Percentiles rank a stretch among this genome's conserved stretches.
phyloP scores from a whole-genome alignment of 2,329 filamentous ascomycete genomes.

The Zalaria sp. region DNA sequence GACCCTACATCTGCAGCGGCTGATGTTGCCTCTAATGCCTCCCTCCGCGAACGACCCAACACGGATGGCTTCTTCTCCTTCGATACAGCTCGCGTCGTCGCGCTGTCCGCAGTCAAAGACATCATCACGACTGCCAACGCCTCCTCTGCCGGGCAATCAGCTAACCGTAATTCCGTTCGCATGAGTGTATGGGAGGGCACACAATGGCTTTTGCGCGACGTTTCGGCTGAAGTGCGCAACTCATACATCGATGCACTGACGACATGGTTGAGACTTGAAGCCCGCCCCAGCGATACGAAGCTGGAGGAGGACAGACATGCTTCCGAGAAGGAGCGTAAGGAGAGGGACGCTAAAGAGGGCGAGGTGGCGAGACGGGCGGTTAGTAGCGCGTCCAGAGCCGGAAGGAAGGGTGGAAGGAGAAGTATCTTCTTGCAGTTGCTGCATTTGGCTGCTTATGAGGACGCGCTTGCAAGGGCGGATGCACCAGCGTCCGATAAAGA shows the following conservation, averaged over 20 bases:
- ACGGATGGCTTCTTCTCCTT: constrained; percentile 49
- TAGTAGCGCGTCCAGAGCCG: constrained; percentile 50
- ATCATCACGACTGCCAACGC: constrained; percentile 69
- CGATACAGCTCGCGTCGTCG: constrained; percentile 45
- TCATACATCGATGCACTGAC: constrained; percentile 74
- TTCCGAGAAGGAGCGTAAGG: constrained; percentile 26
- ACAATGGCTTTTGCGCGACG: constrained; percentile 77
- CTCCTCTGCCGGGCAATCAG: constrained; percentile 35
- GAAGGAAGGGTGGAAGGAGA: constrained; percentile 34
- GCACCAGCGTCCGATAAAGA: constrained; percentile 49
- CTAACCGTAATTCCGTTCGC: constrained; percentile 48
- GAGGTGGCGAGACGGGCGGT: constrained; percentile 46
- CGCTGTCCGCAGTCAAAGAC: constrained; percentile 66
- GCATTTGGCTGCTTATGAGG: constrained; percentile 82
- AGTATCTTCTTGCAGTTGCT: constrained; percentile 70
- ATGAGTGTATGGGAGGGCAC: constrained; percentile 91
- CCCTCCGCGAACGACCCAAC: constrained; percentile 37
- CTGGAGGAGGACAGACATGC: constrained; percentile 4
- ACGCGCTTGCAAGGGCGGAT: constrained; percentile 58
- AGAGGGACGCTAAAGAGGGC: constrained; percentile 15
- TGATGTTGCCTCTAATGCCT: constrained; percentile 32
- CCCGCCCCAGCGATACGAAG: constrained; percentile 13
- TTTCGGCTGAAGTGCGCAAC: constrained; percentile 61
- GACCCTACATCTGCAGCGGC: constrained; percentile 35
- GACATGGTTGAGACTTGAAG: constrained; percentile 52